Percentiles rank a stretch among this genome's conserved stretches.
phyloP scores from a whole-genome alignment of 2,329 filamentous ascomycete genomes.

The Diatrype stigma region DNA sequence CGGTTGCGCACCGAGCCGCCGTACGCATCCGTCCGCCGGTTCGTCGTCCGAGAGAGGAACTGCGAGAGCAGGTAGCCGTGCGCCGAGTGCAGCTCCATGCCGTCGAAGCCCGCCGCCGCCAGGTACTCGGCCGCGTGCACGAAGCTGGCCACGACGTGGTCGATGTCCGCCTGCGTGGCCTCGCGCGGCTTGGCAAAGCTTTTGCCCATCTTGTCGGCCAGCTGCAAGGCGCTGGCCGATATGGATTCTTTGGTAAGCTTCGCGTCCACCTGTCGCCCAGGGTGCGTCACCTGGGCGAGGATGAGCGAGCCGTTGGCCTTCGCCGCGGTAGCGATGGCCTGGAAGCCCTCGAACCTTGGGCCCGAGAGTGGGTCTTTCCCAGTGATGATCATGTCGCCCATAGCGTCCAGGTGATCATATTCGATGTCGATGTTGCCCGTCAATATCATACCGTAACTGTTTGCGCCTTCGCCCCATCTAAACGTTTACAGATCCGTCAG shows the following conservation, averaged over 20 bases:
- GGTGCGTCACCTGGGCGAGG: conserved; percentile 53
- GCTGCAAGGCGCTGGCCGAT: conserved; percentile 39
- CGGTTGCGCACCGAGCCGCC: conserved; percentile 47
- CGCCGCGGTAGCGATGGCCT: conserved; percentile 40
- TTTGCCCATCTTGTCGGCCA: conserved; percentile 34
- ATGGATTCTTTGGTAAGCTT: conserved; percentile 45
- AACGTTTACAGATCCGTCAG: too few relatives aligned
- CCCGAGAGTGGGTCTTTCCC: conserved; percentile 38
- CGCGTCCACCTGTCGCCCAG: conserved; percentile 46
- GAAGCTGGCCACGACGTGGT: not conserved
- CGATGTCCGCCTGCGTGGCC: not conserved
- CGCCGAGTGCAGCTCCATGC: conserved; percentile 42
- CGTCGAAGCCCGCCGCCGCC: conserved; percentile 25
- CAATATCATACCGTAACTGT: conserved; percentile 41
- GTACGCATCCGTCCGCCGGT: conserved; percentile 50
- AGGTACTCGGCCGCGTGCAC: conserved; percentile 8
- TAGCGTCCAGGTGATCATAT: conserved; percentile 46
- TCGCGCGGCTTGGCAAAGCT: conserved; percentile 26
- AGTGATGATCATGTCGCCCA: conserved; percentile 51
- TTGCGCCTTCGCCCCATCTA: too few relatives aligned
- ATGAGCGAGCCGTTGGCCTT: conserved; percentile 50
- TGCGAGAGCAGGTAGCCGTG: conserved; percentile 57
- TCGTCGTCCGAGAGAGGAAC: conserved; percentile 48
- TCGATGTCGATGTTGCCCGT: conserved; percentile 58
- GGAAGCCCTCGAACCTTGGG: conserved; percentile 50